Evolutionary conservation across 768 basidiomycete species (phyloP), one percentile per base, ranked within the genome.

Genomic region (Mycena polygramma): DNA sequence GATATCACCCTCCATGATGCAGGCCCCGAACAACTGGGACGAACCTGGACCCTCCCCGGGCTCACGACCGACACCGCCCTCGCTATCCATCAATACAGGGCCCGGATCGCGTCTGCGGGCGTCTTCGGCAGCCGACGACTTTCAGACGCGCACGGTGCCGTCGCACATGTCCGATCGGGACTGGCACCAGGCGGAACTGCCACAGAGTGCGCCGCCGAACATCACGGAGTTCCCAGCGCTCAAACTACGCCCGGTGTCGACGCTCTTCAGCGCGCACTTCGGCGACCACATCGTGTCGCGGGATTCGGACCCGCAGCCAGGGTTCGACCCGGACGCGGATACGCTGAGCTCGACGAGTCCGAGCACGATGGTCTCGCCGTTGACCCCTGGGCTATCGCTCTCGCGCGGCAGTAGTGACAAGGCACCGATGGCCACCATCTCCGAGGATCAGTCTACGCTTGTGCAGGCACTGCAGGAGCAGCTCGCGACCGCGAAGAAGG

Each of bases 181-280:
- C 36, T 81, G 82, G 79, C 66, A 73, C 52, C 69, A 58, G 17
- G 7, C 62, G n/a, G 72, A 73, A 17, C 69, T 70, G 24, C 85
- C 91, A 1, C 87, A 86, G 72, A 93, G 91, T 74, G 92, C 92
- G 35, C 93, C 93, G 2, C 85, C 92, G 24, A 83, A 86, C 53
- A 84, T 88, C 11, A 80, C 85, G 1, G 88, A 89, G 60, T 95
- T 94, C 75, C 85, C 91, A 14, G 82, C 87, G 4, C 84, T 95
- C 55, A 90, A 88, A 74, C 80, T 95, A 60, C 88, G 94, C 19
- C 94, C 94, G 4, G 84, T 94, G 20, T 95, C 94, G 24, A 89
- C 90, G 1, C 82, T 91, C 51, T 95, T 95, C 78, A 91, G 92
- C 75, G 82, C 88, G 13, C 89, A 92, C 35, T 92, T 94, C 74